A percentile compares a stretch with the other conserved stretches of the same genome.
phyloP scores from a whole-genome alignment of 176 grass and related monocot species.

The Raddia distichophylla region DNA sequence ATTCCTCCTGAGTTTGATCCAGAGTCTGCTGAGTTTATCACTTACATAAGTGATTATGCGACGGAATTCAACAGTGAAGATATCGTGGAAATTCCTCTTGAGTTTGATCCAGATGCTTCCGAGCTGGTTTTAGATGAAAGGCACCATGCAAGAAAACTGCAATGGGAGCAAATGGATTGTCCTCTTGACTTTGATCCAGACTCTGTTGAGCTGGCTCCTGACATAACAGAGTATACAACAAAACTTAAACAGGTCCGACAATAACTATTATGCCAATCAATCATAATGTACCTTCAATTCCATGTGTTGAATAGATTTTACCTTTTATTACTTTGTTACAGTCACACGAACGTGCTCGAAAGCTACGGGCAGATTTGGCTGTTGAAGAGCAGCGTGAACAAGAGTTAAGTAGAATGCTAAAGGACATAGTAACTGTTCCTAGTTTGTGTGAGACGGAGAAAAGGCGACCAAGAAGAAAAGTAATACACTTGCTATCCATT shows the following conservation, averaged over 20 bases:
- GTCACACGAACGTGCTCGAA: constrained; percentile 78
- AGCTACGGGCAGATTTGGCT: constrained; percentile 77
- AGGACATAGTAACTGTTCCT: constrained; percentile 63
- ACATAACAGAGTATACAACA: constrained; percentile 73
- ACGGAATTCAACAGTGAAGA: constrained; percentile 42
- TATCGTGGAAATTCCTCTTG: constrained; percentile 31
- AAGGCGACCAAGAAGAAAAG: constrained; percentile 68
- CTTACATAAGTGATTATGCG: constrained; percentile 56
- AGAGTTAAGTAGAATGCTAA: constrained; percentile 88
- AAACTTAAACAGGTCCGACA: constrained; percentile 74
- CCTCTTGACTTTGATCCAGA: constrained; percentile 54
- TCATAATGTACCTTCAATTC: background rate
- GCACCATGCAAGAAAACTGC: constrained; percentile 36
- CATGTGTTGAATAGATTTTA: constrained; percentile 23
- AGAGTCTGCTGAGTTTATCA: constrained; percentile 63
- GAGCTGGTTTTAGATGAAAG: constrained; percentile 43
- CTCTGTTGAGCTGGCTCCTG: constrained; percentile 44
- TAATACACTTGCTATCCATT: constrained; percentile 34
- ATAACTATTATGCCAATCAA: constrained; percentile 10
- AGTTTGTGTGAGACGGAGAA: constrained; percentile 50
- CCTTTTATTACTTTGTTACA: constrained; percentile 45
- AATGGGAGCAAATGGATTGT: constrained; percentile 48
- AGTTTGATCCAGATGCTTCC: constrained; percentile 50
- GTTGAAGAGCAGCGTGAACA: constrained; percentile 84
- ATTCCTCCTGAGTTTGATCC: constrained; percentile 62